Evolutionary conservation across 176 grass and related monocot genomes (phyloP), one percentile per base, ranked within the genome.

Genomic region (Chloris gayana): DNA sequence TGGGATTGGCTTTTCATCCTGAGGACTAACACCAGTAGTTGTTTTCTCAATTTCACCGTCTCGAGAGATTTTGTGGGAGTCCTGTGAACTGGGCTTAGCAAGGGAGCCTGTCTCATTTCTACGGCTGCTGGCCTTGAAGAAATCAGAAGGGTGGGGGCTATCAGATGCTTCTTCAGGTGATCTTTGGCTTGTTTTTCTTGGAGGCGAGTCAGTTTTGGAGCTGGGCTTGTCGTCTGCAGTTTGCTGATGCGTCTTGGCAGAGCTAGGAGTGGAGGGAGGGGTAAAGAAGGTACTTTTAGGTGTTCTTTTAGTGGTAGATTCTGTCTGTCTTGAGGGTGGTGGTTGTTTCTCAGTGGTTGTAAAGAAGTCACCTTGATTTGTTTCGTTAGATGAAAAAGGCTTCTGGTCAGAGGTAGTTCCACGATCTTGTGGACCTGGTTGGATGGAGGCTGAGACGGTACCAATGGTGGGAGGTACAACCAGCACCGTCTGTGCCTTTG

Each of bases 201-300:
- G 62, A 75, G 71, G 69, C 33, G 78, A 62, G 50, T 78, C 50
- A 62, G 58, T 38, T 86, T 77, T 82, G 44, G 46, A 51, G 73
- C 19, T 65, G 39, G 73, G 24, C 35, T 37, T 37, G 35, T 37
- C 35, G 35, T 37, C 24, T 64, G 71, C 21, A 5, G 34, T 71
- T 77, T 18, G 70, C 42, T 69, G 51, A 54, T 80, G 27, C 7
- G 22, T 50, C 54, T 77, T 77, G 62, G 9, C 30, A 67, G 72
- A 25, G 64, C 25, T 47, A 46, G 50, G 50, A 76, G 26, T 74
- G 70, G 70, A 58, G 5, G 61, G 47, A 46, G 53, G 70, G 61
- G 65, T 69, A 7, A 81, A 80, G 50, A 86, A 86, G 61, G 29
- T 81, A 51, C 46, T 80, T 68, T 69, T 69, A 29, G 77, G 81